phyloP scores from a whole-genome alignment of 371 early-diverging fungal species.

The Chytridium lagenaria region DNA sequence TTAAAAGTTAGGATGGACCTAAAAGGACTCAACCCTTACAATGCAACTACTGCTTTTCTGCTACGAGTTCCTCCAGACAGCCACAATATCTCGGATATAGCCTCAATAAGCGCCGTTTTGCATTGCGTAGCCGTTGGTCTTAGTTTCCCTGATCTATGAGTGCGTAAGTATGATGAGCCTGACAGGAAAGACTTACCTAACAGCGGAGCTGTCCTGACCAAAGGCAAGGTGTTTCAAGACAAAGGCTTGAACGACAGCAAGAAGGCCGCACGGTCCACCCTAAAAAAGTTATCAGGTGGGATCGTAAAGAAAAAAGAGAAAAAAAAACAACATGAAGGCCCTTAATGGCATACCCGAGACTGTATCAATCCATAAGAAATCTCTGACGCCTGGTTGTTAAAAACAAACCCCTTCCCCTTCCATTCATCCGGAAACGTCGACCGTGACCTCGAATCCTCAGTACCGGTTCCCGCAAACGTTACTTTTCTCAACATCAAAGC shows the following conservation, averaged over 20 bases:
- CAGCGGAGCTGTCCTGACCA: constrained; percentile 27
- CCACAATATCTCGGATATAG: constrained; percentile 49
- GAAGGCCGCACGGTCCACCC: constrained; percentile 60
- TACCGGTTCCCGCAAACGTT: constrained; percentile 25
- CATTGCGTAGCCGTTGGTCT: constrained; percentile 35
- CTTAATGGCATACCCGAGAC: constrained; percentile 35
- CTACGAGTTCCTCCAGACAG: constrained; percentile 37
- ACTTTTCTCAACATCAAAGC: constrained; percentile 25
- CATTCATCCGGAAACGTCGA: constrained; percentile 47
- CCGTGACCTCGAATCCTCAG: constrained; percentile 25
- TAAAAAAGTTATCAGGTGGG: constrained; percentile 8
- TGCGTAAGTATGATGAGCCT: neutral
- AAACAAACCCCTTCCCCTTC: constrained; percentile 52
- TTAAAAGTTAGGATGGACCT: constrained; percentile 12
- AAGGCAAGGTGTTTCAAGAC: constrained; percentile 46
- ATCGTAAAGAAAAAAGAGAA: too few species aligned
- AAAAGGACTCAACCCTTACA: constrained; percentile 23
- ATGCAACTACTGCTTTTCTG: constrained; percentile 38
- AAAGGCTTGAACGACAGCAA: constrained; percentile 53
- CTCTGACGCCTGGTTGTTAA: constrained; percentile 28
- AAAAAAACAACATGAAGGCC: neutral
- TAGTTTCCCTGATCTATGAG: constrained; percentile 35
- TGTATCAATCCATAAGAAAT: constrained; percentile 55
- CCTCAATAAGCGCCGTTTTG: constrained; percentile 34
- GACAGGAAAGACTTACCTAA: constrained; percentile 10